Evolutionary conservation across 148 eudicot genomes (phyloP).

Genomic region (Silene uniflora): DNA sequence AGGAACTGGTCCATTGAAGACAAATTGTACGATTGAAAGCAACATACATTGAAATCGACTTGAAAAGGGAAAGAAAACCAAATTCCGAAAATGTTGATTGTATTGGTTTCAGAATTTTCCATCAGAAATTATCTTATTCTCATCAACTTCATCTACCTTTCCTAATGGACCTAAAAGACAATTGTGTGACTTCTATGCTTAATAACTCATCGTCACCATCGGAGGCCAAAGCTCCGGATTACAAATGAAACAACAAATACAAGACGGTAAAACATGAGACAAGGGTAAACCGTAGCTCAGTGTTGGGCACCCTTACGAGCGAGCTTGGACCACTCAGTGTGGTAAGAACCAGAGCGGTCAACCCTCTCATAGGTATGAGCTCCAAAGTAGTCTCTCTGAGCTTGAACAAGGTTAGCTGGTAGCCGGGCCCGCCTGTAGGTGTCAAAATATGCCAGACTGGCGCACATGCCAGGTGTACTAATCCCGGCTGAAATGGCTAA

Average conservation of each 20-base stretch:
- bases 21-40: neutral
- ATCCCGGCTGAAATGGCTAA: slow-evolving; percentile 68
- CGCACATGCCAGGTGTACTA: slow-evolving; percentile 80
- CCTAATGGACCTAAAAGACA: slow-evolving; percentile 23
- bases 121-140: slow-evolving; percentile 21
- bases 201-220: slow-evolving; percentile 26
- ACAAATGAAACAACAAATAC: slow-evolving; percentile 31
- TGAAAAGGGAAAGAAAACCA: neutral
- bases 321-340: slow-evolving; percentile 90
- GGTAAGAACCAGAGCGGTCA: slow-evolving; percentile 66
- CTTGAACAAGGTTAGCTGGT: slow-evolving; percentile 88
- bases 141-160: slow-evolving; percentile 13
- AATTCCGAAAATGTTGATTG: slow-evolving; percentile 12
- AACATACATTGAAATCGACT: neutral
- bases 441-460: slow-evolving; percentile 76
- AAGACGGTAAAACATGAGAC: slow-evolving; percentile 9
- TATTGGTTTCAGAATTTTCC: slow-evolving; percentile 17
- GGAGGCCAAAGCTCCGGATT: slow-evolving; percentile 30
- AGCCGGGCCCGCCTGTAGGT: slow-evolving; percentile 72
- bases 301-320: slow-evolving; percentile 49
- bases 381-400: slow-evolving; percentile 90
- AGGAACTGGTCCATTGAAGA: neutral
- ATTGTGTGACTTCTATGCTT: slow-evolving; percentile 32
- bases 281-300: slow-evolving; percentile 23
- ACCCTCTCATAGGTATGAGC: slow-evolving; percentile 87